Evolutionary conservation across 2,329 filamentous ascomycete genomes (phyloP), one percentile per base, ranked within the genome.

Genomic region (Parascedosporium putredinis): DNA sequence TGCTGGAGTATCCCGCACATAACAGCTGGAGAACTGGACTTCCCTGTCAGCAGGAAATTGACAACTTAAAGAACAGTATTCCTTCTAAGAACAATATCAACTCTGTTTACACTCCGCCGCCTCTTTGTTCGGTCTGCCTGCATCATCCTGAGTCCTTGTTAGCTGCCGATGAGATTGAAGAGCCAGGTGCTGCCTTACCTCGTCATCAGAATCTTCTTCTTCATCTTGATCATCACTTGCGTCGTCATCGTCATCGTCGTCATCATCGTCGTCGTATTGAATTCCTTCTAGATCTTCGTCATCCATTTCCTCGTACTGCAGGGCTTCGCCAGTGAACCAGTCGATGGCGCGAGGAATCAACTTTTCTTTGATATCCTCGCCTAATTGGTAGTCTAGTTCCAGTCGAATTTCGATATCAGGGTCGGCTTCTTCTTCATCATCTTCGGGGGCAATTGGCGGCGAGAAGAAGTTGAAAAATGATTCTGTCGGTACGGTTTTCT

Each of bases 401-500:
- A 98, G 81, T 56, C 93, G 90, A 71, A 95, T 90, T 75, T 98
- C 93, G 48, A 98, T 95, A 65, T 98, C 93, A 47, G 84, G 82
- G 53, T 86, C 83, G 57, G 91, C 84, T 31, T 81, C 84, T 55
- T 91, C 84, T 38, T 81, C 86, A 5, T 76, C 73, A 12, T 74
- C 71, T 46, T 88, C 83, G 29, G 85, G 86, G 46, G 74, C 76
- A 71, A 88, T 88, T 44, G 93, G 94, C 23, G 93, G 93, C 50
- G 89, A 89, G 76, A 98, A 98, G 81, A 96, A 96, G 78, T 95
- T 95, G 81, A 89, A 89, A 78, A 98, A 98, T 2, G 93, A 97
- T 68, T 96, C 93, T 52, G 91, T 97, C 33, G 93, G 93, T 44
- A 98, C 93, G 1, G 91, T 96, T 77, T 96, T 95, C 83, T 97